Base-by-base conservation (phyloP, 306 rosid genomes). In the Prunus mira region DNA sequence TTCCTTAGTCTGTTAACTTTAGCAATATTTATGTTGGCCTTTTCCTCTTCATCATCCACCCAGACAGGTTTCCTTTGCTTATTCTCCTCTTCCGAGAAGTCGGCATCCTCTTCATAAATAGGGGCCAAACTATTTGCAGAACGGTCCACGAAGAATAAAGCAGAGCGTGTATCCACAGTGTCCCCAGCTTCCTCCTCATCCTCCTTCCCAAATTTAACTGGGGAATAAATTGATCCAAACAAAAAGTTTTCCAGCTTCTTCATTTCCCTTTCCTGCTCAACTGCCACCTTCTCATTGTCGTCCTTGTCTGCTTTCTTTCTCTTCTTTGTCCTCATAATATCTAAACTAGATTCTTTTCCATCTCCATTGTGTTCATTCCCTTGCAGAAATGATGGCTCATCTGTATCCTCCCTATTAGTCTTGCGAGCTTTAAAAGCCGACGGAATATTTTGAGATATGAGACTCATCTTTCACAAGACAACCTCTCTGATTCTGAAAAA, bases 31-130 rank as follows among this genome's bases (percentile, higher is more conserved):
- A 94, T 82, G 1, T 80, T 71, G 68, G 88, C 62, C 43, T 68
- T 83, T 76, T 87, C 89, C 84, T 94, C 98, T 89, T 92, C 98
- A 19, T 88, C 97, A 63, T 92, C 98, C 67, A 78, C 86, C 98
- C 97, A 94, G 6, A 81, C 97, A 2, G 97, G 89, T 81, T 88
- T 94, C 80, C 92, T 89, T 74, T 54, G 70, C 81, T 65, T 77
- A 61, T 76, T 63, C 60, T 80, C 83, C 70, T 76, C 88, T 28
- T 83, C 87, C 13, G 51, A 74, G 5, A 81, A 63, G 2, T 80
- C 86, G 38, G 18, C 79, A 74, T 76, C 86, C 50, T 83, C 91
- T 52, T 86, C 87, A 73, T 78, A 70, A 72, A 64, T 79, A 24
- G 88, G 63, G 25, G 79, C 81, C 58, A 64, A 65, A 15, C 65